Evolutionary conservation across 73 alveolate species (phyloP).

Genomic region (Stentor roeselii): DNA sequence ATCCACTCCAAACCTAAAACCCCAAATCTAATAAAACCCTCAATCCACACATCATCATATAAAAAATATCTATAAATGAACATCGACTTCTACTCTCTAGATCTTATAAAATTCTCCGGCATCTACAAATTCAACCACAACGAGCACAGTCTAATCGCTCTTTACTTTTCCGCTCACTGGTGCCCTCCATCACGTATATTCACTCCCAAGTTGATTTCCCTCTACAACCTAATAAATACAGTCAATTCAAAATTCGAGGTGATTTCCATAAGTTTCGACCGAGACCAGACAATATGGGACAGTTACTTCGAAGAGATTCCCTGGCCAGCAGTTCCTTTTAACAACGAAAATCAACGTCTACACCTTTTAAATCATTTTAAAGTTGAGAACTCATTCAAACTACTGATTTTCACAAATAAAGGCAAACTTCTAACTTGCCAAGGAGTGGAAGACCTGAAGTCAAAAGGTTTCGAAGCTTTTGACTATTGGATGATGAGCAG

Average conservation of each 20-base stretch:
- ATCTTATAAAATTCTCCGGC: too few relatives aligned
- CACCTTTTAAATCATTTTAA: neutral
- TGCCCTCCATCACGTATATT: neutral
- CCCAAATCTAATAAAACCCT: too few relatives aligned
- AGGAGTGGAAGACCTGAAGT: neutral
- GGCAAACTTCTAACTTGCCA: neutral
- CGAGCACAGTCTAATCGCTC: neutral
- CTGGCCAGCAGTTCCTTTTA: neutral
- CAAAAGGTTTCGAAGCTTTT: neutral
- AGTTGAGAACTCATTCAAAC: neutral
- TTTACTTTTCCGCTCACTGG: neutral
- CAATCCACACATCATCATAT: too few relatives aligned
- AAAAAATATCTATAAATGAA: too few relatives aligned
- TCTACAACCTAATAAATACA: neutral
- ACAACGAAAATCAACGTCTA: neutral
- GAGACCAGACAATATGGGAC: neutral
- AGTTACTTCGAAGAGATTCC: neutral
- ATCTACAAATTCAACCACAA: too few relatives aligned
- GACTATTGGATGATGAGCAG: neutral
- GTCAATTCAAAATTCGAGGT: neutral
- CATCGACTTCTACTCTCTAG: too few relatives aligned
- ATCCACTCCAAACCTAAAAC: too few relatives aligned
- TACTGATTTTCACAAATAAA: neutral
- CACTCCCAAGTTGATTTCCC: neutral
- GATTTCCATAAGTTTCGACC: neutral